Evolutionary conservation across 2,329 filamentous ascomycete species (phyloP).

Genomic region (Seiridium unicorne): DNA sequence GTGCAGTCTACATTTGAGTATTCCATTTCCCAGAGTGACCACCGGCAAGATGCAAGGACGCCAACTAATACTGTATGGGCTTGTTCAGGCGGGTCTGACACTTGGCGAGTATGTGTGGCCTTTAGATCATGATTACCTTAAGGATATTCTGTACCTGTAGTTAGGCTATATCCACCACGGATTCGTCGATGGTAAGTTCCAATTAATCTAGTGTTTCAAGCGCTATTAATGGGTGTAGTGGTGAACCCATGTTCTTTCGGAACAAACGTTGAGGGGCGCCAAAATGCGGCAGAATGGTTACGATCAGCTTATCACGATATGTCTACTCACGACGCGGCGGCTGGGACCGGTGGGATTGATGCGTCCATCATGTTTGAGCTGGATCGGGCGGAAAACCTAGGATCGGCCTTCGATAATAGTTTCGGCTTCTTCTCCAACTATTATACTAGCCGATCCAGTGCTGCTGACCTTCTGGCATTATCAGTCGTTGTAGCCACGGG

Average conservation of each 20-base stretch:
- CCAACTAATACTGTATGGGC: background rate
- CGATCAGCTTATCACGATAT: slow-evolving; percentile 21
- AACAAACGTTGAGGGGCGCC: slow-evolving; percentile 5
- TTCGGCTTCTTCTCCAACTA: slow-evolving; percentile 20
- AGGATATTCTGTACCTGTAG: slow-evolving; percentile 11
- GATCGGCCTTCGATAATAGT: slow-evolving; percentile 18
- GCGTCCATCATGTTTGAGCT: slow-evolving; percentile 20
- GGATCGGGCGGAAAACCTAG: slow-evolving; percentile 17
- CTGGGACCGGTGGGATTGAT: slow-evolving; percentile 18
- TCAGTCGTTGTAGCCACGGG: slow-evolving; percentile 22
- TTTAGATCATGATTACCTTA: slow-evolving; percentile 9
- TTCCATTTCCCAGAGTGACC: background rate
- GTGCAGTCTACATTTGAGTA: background rate
- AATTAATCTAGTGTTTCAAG: background rate
- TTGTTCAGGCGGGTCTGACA: background rate
- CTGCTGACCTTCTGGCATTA: slow-evolving; percentile 31
- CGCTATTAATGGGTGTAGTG: background rate
- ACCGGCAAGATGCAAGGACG: background rate
- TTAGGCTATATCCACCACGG: slow-evolving; percentile 11
- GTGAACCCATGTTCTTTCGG: slow-evolving; percentile 14
- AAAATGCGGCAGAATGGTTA: slow-evolving; percentile 21
- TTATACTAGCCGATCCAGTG: slow-evolving; percentile 18
- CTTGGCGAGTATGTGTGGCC: slow-evolving; percentile 11
- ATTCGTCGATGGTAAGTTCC: slow-evolving; percentile 13
- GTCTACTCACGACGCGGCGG: slow-evolving; percentile 15